These are phyloP conservation scores for Scedosporium boydii DNA, from an alignment of 2,329 filamentous ascomycete genomes.

Conservation along the genomic window DNA sequence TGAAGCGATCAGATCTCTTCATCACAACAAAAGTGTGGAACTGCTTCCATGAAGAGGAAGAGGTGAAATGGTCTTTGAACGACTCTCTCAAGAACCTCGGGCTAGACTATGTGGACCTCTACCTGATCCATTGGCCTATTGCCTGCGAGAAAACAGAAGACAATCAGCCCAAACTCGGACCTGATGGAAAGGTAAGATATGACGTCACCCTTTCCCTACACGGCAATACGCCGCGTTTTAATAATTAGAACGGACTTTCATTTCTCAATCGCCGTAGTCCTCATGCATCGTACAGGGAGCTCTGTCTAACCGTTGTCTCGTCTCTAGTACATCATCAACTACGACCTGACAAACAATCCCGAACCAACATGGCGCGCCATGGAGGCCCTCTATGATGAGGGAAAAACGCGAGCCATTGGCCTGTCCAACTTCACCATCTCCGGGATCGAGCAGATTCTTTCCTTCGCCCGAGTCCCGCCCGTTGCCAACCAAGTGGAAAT, in stretches of 20 bases:
- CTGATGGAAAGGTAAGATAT: constrained; percentile 18
- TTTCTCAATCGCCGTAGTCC: constrained; percentile 33
- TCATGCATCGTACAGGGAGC: constrained; percentile 11
- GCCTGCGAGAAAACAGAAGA: constrained; percentile 33
- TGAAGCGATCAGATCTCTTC: constrained; percentile 20
- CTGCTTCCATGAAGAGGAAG: constrained; percentile 50
- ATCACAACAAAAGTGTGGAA: constrained; percentile 45
- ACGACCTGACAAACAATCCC: constrained; percentile 1
- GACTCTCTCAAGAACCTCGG: constrained; percentile 46
- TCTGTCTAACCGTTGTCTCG: constrained; percentile 12
- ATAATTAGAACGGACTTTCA: constrained; percentile 5
- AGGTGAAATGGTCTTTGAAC: constrained; percentile 45
- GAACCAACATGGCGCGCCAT: constrained; percentile 51
- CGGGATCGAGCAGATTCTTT: constrained; percentile 43
- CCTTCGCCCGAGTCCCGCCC: constrained; percentile 34
- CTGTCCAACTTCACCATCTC: constrained; percentile 48
- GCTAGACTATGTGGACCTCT: constrained; percentile 44
- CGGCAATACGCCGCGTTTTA: no score
- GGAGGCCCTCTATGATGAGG: constrained; percentile 45
- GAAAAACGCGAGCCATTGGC: constrained; percentile 47
- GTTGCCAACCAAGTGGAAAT: constrained; percentile 42
- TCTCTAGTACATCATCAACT: constrained; percentile 4
- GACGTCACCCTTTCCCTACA: constrained; percentile 27
- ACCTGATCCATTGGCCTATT: constrained; percentile 55
- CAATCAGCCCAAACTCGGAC: constrained; percentile 24